Evolutionary conservation across 176 grass and related monocot genomes (phyloP), one percentile per base, ranked within the genome.

Genomic region (Echinochloa phyllopogon): DNA sequence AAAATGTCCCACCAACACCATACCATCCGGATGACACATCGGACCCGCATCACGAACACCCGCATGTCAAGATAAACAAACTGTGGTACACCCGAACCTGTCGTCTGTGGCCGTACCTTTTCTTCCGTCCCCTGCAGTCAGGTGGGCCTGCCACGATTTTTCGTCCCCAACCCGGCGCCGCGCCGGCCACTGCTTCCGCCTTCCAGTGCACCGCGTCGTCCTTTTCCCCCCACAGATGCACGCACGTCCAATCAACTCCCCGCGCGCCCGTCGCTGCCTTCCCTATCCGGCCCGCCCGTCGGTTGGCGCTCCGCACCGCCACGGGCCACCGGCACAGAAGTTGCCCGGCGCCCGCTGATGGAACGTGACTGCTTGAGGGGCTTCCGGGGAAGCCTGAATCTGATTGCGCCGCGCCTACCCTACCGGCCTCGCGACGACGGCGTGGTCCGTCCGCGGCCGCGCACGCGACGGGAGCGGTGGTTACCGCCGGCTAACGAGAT

Each of bases 1-100:
- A 5, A 24, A 63, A 33, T 14, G 24, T 3, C 59, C 8, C 63
- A 15, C 68, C 12, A 41, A 21, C 40, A 23, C 0, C 20, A 8
- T 21, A 37, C 18, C 44, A 4, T 4, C 33, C 4, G 23, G 15
- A 83, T 83, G 74, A 72, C 86, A 71, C 23, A 9, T 16, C 1
- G 55, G 16, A 10, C 75, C 74, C 75, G 65, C 73, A 3, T 3
- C 2, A 21, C 21, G 6, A 4, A 47, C 60, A 14, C 72, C 49
- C 62, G 38, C 63, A 85, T 68, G 74, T 38, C 74, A 77, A 56
- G 55, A 55, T 11, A 29, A n/a, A 85, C 50, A 69, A 36, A 43
- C 23, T 0, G 61, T 3, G 18, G 13, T 45, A 21, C 56, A 33
- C 60, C 23, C 37, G 42, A 12, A 5, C 8, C 33, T 1, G 29